Conservation (phyloP, 805 yeast genomes). For the Kregervanrija delftensis region DNA sequence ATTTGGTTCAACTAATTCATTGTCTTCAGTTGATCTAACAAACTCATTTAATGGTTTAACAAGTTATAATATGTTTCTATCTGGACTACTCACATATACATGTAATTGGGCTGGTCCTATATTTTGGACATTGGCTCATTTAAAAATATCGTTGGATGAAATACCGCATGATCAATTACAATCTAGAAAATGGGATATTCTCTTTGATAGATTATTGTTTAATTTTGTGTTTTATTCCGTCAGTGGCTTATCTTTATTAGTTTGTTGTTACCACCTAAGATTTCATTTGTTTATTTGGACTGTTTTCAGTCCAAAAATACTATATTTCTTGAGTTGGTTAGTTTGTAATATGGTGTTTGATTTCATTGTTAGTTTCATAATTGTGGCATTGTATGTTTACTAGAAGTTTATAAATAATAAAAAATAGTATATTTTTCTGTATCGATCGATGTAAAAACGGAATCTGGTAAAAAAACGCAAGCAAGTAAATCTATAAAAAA, state of each 20-base stretch:
- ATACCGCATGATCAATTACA: constrained; percentile 6
- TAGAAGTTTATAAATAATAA: not conserved
- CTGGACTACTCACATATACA: constrained; percentile 71
- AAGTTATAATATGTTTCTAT: constrained; percentile 59
- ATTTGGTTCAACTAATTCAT: constrained; percentile 84
- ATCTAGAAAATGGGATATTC: constrained; percentile 25
- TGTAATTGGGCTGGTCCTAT: constrained; percentile 86
- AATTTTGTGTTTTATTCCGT: constrained; percentile 51
- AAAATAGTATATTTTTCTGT: not conserved
- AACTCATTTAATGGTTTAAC: constrained; percentile 88
- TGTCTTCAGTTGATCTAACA: constrained; percentile 84
- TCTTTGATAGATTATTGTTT: constrained; percentile 31
- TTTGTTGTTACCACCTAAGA: constrained; percentile 67
- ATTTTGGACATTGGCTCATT: constrained; percentile 60
- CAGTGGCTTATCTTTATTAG: constrained; percentile 50
- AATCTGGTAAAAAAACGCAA: not conserved
- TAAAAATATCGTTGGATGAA: constrained; percentile 12
- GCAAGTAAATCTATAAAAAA: not conserved
- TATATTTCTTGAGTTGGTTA: constrained; percentile 77
- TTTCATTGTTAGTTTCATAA: constrained; percentile 19
- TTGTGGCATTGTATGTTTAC: constrained; percentile 16
- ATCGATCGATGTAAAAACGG: not conserved
- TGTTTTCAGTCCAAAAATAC: constrained; percentile 87
- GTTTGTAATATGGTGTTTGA: constrained; percentile 39
- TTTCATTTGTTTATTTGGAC: constrained; percentile 96